These are phyloP conservation scores for Amauroascus niger DNA, from an alignment of 2,329 filamentous ascomycete species.

Conservation along the genomic window DNA sequence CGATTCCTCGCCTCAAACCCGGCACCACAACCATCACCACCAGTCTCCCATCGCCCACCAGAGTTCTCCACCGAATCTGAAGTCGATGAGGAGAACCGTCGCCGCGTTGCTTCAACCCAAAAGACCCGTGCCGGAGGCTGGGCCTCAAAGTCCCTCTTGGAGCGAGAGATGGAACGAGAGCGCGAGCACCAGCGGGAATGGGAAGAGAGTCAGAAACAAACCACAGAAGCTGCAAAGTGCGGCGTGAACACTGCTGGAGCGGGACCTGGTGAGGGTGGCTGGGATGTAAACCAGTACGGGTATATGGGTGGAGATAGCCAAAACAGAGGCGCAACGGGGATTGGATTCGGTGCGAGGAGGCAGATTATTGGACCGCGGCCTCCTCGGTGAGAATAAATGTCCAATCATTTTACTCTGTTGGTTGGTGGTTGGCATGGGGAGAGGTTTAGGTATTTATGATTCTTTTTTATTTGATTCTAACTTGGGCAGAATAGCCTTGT, in stretches of 20 bases:
- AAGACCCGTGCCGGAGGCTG: conserved; percentile 51
- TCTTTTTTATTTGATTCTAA: not conserved
- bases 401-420: not conserved
- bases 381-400: conserved; percentile 26
- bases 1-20: conserved; percentile 48
- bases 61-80: conserved; percentile 47
- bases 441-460: not conserved
- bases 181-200: conserved; percentile 55
- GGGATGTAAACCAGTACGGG: conserved; percentile 58
- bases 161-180: conserved; percentile 59
- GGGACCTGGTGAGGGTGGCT: conserved; percentile 42
- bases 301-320: conserved; percentile 54
- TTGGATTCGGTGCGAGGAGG: conserved; percentile 47
- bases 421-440: not conserved
- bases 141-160: conserved; percentile 54
- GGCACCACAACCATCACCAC: conserved; percentile 36
- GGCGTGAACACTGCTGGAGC: conserved; percentile 39
- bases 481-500: too few relatives aligned
- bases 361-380: conserved; percentile 56
- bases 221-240: conserved; percentile 38
- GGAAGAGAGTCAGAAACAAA: conserved; percentile 50
- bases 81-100: conserved; percentile 47
- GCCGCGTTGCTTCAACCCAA: conserved; percentile 45
- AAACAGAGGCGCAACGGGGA: conserved; percentile 44
- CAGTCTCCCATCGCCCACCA: conserved; percentile 33